phyloP scores from a whole-genome alignment of 2,329 filamentous ascomycete genomes.

The Dendrostoma leiphaemia region DNA sequence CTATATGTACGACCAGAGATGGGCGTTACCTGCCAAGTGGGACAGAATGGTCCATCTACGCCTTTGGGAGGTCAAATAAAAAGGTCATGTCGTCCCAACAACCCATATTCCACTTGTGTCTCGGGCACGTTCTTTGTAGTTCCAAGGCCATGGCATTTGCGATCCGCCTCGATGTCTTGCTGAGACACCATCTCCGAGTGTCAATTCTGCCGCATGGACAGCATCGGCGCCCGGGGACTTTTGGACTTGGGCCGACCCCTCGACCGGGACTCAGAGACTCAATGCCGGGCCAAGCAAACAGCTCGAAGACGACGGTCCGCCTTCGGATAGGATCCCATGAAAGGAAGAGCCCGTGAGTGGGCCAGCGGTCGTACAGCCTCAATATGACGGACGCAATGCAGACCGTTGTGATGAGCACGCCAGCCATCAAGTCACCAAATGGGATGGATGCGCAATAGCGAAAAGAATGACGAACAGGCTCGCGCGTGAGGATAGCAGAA shows the following conservation, averaged over 20 bases:
- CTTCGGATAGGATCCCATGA: not conserved
- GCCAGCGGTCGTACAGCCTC: not conserved
- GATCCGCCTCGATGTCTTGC: not conserved
- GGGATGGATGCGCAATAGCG: not conserved
- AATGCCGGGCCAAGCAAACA: not conserved
- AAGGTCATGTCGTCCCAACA: not conserved
- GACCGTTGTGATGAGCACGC: slow-evolving; percentile 1
- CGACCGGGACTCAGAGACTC: not conserved
- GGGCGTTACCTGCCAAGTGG: slow-evolving; percentile 1
- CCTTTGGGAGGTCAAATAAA: not conserved
- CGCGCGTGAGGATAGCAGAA: not conserved
- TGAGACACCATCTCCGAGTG: not conserved
- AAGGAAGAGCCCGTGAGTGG: not conserved
- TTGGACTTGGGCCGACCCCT: slow-evolving; percentile 2
- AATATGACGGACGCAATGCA: not conserved
- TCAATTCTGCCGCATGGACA: slow-evolving; percentile 4
- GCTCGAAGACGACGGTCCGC: not conserved
- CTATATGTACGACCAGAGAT: slow-evolving; percentile 3
- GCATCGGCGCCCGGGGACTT: slow-evolving; percentile 4
- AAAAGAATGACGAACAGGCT: slow-evolving; percentile 1
- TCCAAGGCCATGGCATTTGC: not conserved
- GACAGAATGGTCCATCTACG: not conserved
- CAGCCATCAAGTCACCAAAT: not conserved
- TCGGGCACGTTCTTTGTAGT: not conserved
- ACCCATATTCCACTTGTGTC: not conserved